Evolutionary conservation across 495 filamentous ascomycete species (phyloP), one percentile per base, ranked within the genome.

Genomic region (Aeminium ludgeri): DNA sequence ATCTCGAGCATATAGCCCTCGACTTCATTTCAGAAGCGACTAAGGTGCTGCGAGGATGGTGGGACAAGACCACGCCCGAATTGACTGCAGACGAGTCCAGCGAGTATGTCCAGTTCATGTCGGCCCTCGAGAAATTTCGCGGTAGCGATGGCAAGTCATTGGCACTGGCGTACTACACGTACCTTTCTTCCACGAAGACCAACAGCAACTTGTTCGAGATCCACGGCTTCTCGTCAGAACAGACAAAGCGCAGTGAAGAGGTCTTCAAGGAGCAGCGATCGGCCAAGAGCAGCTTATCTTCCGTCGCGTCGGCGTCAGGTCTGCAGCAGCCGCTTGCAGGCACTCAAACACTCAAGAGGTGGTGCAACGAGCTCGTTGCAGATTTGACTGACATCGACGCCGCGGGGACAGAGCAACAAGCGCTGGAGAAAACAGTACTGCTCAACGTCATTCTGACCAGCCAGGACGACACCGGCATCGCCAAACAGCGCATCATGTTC

Each of bases 401-500:
- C 1, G 29, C 30, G 6, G 16, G 45, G 23, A 19, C 39, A 34
- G 20, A 44, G n/a, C 27, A 33, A 5, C 17, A 15, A 64, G 70
- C 61, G n/a, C 51, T 76, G 5, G 57, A 60, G 28, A 67, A 72
- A 39, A 54, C 80, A 6, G 59, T 71, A 18, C 48, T 78, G 12
- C 57, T 81, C 20, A 80, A 80, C 44, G 58, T 66, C 11, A 58
- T 80, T 2, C 35, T 80, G 3, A 58, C 65, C 6, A 65, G 58
- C 11, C 64, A 72, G 27, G 65, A 69, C 16, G 63, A 68, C 10
- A 50, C 63, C 2, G 27, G 15, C 20, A 47, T 51, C 27, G 80
- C 83, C 12, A 80, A 80, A 20, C 84, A 87, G 51, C 70, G 86
- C 27, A 51, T 85, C 27, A 74, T 95, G 2, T 84, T 92, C 53